These are phyloP conservation scores for Silene conica DNA, from an alignment of 148 eudicot genomes.

Conservation along the genomic window DNA sequence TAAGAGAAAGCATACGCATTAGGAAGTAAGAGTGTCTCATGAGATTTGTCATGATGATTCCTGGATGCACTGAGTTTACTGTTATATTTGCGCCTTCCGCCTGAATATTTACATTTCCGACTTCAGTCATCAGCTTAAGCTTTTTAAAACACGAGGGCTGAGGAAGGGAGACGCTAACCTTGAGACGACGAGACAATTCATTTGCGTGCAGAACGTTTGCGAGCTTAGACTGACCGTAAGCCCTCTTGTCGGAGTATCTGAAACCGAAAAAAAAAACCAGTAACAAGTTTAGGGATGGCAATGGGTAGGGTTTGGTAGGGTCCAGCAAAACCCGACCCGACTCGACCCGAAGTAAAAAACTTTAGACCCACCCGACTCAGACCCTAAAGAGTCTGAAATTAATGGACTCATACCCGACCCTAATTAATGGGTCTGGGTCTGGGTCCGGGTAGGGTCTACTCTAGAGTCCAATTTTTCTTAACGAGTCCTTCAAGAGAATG, in stretches of 20 bases:
- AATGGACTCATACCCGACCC: too few species aligned
- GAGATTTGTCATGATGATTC: constrained; percentile 85
- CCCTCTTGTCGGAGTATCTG: constrained; percentile 73
- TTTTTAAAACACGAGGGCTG: neutral
- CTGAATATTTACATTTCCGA: constrained; percentile 27
- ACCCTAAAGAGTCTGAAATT: too few species aligned
- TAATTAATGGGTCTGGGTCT: too few species aligned
- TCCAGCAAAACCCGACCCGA: too few species aligned
- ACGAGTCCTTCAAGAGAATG: too few species aligned
- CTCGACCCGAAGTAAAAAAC: too few species aligned
- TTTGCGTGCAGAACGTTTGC: constrained; percentile 74
- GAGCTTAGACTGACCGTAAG: constrained; percentile 83
- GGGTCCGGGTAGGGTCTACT: too few species aligned
- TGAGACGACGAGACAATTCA: constrained; percentile 66
- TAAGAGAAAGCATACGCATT: constrained; percentile 45
- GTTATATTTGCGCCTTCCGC: constrained; percentile 78
- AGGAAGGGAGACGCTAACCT: constrained; percentile 37
- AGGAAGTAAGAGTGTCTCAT: constrained; percentile 44
- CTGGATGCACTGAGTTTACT: constrained; percentile 86
- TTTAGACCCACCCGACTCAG: too few species aligned
- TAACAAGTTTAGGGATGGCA: too few species aligned
- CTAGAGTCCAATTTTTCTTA: too few species aligned
- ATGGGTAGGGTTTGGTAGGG: too few species aligned
- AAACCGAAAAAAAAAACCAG: neutral
- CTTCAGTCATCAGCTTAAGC: neutral